Evolutionary conservation across 1,139 yeast species (phyloP).

Genomic region (Yamadazyma atmosphaerica): DNA sequence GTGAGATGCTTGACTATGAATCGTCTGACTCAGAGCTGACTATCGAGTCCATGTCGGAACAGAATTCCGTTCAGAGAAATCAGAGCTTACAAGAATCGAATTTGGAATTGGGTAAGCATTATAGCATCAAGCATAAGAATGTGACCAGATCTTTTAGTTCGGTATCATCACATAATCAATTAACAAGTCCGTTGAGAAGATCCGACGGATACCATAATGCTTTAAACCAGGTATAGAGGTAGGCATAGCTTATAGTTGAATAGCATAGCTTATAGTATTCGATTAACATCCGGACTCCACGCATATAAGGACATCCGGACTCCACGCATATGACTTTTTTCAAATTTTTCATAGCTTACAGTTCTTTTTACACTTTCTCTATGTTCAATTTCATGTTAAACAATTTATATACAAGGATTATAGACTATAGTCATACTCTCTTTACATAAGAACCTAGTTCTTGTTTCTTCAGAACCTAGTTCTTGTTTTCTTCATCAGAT

Average conservation of each 20-base stretch:
- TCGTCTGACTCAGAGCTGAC: constrained; percentile 21
- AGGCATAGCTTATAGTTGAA: neutral
- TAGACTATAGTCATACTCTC: too few species aligned
- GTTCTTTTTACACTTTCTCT: too few species aligned
- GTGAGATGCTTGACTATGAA: constrained; percentile 48
- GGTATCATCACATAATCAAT: constrained; percentile 15
- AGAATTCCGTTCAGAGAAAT: constrained; percentile 2
- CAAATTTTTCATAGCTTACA: too few species aligned
- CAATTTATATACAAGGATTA: constrained; percentile 18
- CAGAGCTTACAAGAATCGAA: constrained; percentile 15
- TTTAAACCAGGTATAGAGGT: constrained; percentile 12
- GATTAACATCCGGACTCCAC: neutral
- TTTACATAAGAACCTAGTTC: too few species aligned
- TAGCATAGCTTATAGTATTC: too few species aligned
- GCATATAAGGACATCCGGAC: neutral
- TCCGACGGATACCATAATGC: constrained; percentile 19
- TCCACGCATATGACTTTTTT: too few species aligned
- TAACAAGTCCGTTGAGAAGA: constrained; percentile 19
- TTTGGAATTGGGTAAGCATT: constrained; percentile 20
- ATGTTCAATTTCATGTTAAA: constrained; percentile 9
- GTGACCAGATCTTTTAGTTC: constrained; percentile 15
- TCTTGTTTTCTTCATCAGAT: constrained; percentile 24
- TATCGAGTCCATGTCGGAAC: constrained; percentile 3
- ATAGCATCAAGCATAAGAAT: constrained; percentile 19
- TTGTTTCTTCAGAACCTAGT: too few species aligned